phyloP scores from a whole-genome alignment of 345 rosid species.

The Rhodamnia rubescens region DNA sequence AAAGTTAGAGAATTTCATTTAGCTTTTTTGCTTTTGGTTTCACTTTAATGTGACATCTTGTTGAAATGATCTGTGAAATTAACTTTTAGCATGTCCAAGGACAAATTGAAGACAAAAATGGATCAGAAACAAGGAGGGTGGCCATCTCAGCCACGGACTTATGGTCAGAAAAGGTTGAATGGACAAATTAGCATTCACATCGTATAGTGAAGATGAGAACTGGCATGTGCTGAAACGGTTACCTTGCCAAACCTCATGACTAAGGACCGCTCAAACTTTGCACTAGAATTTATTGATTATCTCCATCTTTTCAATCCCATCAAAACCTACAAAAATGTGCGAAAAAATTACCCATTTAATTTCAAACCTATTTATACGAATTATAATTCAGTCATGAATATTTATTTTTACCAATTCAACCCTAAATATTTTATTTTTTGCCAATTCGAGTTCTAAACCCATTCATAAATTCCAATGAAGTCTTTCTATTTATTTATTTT shows the following conservation, averaged over 20 bases:
- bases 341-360: no score
- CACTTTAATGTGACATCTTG: background rate
- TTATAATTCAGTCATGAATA: rapidly evolving
- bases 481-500: background rate
- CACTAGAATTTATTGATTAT: background rate
- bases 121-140: background rate
- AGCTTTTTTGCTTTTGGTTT: background rate
- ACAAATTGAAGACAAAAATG: background rate
- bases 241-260: background rate
- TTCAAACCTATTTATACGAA: background rate
- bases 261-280: background rate
- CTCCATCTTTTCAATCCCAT: background rate
- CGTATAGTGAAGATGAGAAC: background rate
- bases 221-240: background rate
- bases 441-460: background rate
- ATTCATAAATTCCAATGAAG: background rate
- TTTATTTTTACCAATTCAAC: no score
- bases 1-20: background rate
- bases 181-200: background rate
- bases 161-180: background rate
- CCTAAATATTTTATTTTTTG: no score
- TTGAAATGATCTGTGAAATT: background rate
- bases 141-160: background rate
- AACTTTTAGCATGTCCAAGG: background rate
- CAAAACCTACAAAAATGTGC: background rate